These are phyloP conservation scores for Tinospora cordifolia DNA, from an alignment of 164 flowering plant species.

Conservation along the genomic window DNA sequence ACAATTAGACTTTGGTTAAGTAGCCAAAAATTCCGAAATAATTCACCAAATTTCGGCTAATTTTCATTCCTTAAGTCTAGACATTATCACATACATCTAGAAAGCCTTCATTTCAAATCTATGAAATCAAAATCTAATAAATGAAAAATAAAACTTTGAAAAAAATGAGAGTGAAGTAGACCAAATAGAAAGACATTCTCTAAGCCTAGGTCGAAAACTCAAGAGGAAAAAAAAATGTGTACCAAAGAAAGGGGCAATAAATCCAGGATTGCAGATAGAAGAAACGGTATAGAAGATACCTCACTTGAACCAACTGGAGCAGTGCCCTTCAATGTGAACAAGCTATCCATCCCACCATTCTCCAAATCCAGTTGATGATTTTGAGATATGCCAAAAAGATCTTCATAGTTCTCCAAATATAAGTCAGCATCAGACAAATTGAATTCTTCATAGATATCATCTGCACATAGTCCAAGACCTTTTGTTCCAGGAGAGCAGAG, in stretches of 20 bases:
- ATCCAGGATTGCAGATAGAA: neutral
- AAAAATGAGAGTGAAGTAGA: no score
- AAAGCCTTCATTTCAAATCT: no score
- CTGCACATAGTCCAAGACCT: conserved; percentile 36
- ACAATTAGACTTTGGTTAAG: no score
- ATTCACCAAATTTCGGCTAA: no score
- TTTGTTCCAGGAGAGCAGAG: conserved; percentile 31
- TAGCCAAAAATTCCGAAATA: no score
- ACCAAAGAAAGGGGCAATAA: neutral
- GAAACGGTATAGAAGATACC: conserved; percentile 25
- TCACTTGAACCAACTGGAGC: conserved; percentile 50
- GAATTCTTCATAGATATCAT: conserved; percentile 58
- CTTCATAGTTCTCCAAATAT: conserved; percentile 77
- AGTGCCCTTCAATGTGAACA: conserved; percentile 53
- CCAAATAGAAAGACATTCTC: no score
- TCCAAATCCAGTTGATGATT: conserved; percentile 52
- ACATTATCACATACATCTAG: no score
- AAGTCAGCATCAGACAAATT: conserved; percentile 72
- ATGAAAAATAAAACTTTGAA: no score
- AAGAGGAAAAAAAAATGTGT: no score
- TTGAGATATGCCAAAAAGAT: conserved; percentile 65
- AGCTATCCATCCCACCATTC: conserved; percentile 68
- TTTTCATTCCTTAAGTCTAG: no score
- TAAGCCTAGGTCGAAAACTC: no score
- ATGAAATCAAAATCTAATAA: no score